Evolutionary conservation across 2,329 filamentous ascomycete genomes (phyloP), one percentile per base, ranked within the genome.

Genomic region (Colletotrichum sublineola): DNA sequence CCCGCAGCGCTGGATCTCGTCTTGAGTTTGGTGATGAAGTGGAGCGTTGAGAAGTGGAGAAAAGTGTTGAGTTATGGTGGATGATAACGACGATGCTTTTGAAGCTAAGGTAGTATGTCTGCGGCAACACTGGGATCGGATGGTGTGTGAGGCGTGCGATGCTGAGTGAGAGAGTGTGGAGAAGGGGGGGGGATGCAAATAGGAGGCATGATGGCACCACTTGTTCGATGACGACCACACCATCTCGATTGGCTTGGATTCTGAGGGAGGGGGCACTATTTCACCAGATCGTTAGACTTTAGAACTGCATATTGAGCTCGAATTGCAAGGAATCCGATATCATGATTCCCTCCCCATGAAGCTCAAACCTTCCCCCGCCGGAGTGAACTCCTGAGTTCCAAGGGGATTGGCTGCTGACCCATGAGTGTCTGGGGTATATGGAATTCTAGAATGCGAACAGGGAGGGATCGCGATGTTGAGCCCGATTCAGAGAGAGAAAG

Each of bases 341-440:
- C 24, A 24, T 24, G 24, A 24, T 24, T 24, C 24, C 24, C 24
- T 24, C 31, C 52, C 31, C 31, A 20, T n/a, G 46, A 50, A 67
- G 62, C 44, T 55, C 58, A 63, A 63, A 36, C 31, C 9, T 31
- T 31, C 24, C 38, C 42, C 20, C 29, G 58, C 40, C 65, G 65
- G 65, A 63, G 46, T 68, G 6, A n/a, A 68, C 58, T 64, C 66
- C 66, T 48, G 15, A 38, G 58, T 63, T 63, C 36, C 5, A 36
- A 11, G 5, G 14, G 48, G 2, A n/a, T 20, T 8, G 12, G 29
- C 9, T 18, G 8, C 46, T 68, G 38, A 18, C 18, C 9, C 20
- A 12, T 24, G 12, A 5, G 8, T 18, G 8, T 11, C 5, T 20
- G 33, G 33, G 20, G 9, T 6, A n/a, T 38, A 7, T 24, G 33